A percentile compares a stretch with the other conserved stretches of the same genome.
Evolutionary conservation across 2,329 filamentous ascomycete genomes (phyloP).

Genomic region (Simplicillium sp.): DNA sequence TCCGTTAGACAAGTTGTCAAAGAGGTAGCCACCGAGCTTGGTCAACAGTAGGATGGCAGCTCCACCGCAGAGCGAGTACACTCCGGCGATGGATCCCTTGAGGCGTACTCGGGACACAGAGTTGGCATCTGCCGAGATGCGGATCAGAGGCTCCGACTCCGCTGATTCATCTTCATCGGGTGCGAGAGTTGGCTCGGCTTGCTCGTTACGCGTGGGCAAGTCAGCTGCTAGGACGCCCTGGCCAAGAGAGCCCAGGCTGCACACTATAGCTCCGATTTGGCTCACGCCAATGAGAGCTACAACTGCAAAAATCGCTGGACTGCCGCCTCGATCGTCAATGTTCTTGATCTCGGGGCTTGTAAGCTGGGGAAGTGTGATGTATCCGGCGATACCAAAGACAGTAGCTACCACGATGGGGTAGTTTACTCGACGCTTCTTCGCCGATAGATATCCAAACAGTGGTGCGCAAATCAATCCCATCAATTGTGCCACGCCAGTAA

Average conservation of each 20-base stretch:
- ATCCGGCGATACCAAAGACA: slow-evolving; percentile 66
- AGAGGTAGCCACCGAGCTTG: slow-evolving; percentile 79
- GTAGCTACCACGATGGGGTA: slow-evolving; percentile 66
- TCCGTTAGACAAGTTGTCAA: slow-evolving; percentile 64
- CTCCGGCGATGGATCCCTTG: slow-evolving; percentile 89
- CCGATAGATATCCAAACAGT: slow-evolving; percentile 77
- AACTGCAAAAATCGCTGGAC: slow-evolving; percentile 60
- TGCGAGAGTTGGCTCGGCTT: slow-evolving; percentile 16
- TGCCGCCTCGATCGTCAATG: slow-evolving; percentile 56
- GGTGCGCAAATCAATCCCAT: slow-evolving; percentile 79
- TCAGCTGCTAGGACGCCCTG: slow-evolving; percentile 60
- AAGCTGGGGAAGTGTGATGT: slow-evolving; percentile 66
- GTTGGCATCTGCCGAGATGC: slow-evolving; percentile 17
- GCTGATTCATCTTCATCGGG: slow-evolving; percentile 28
- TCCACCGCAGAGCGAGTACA: slow-evolving; percentile 87
- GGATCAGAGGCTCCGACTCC: slow-evolving; percentile 31
- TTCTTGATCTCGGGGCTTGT: slow-evolving; percentile 64
- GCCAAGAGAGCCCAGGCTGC: slow-evolving; percentile 81
- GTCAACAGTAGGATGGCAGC: slow-evolving; percentile 84
- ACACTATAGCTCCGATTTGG: slow-evolving; percentile 94
- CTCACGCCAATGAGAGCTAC: slow-evolving; percentile 79
- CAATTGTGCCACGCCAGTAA: slow-evolving; percentile 84
- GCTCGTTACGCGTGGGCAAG: slow-evolving; percentile 15
- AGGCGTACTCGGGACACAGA: slow-evolving; percentile 46
- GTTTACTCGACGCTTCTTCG: slow-evolving; percentile 56